phyloP scores from a whole-genome alignment of 345 rosid species.

The Eucalyptus guilfoylei region DNA sequence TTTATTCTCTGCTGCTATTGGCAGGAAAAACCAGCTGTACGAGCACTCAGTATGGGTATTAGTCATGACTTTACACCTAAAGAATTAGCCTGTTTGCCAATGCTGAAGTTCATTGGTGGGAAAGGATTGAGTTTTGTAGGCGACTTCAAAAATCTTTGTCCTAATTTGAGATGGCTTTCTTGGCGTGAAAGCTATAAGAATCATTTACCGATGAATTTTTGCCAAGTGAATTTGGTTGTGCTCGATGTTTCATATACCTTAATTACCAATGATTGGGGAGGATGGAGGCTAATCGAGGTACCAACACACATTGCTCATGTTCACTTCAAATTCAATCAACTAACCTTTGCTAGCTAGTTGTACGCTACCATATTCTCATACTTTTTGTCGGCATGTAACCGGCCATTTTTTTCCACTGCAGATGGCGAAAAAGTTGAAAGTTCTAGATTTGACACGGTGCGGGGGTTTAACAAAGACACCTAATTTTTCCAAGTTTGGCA shows the following conservation, averaged over 20 bases:
- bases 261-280: no score
- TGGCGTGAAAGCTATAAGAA: no score
- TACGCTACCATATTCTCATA: no score
- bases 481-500: not conserved
- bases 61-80: not conserved
- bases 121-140: accelerated
- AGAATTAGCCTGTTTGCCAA: not conserved
- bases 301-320: accelerated
- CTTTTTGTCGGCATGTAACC: accelerated
- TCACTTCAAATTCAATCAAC: no score
- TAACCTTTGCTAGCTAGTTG: no score
- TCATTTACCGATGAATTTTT: no score
- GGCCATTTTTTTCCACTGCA: accelerated
- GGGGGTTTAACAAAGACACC: not conserved
- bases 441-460: no score
- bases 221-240: not conserved
- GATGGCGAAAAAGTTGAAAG: not conserved
- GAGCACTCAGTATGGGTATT: accelerated
- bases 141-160: not conserved
- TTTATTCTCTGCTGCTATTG: accelerated
- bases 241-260: no score
- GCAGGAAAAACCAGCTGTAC: not conserved
- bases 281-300: not conserved
- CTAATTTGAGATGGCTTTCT: not conserved
- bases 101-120: not conserved